Evolutionary conservation across 2,329 filamentous ascomycete genomes (phyloP), one percentile per base, ranked within the genome.

Genomic region (Lecanicillium sp.): DNA sequence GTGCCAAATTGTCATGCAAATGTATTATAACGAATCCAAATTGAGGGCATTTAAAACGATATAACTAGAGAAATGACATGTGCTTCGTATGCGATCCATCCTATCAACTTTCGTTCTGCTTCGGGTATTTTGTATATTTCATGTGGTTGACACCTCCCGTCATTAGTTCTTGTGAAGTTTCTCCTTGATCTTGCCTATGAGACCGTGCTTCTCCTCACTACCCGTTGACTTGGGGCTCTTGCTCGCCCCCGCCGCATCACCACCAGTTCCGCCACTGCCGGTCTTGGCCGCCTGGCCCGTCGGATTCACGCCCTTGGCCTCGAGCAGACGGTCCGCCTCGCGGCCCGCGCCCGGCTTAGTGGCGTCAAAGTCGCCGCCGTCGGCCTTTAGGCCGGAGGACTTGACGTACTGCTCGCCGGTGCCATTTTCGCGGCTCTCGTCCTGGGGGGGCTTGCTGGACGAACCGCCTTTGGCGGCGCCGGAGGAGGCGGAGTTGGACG

Each of bases 341-440:
- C 64, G 67, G 3, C 81, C 82, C 10, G 84, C 84, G 10, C 83
- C 83, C 0, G 81, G 75, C 51, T 75, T 75, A 7, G 73, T 67
- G 4, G 78, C 81, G 56, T 86, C 83, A 58, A 86, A 85, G 55
- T 86, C 72, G 5, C 83, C 83, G 1, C 83, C 83, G 32, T 87
- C 82, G 14, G 81, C 79, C 27, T 69, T 65, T 23, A 85, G 61
- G 0, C 83, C 83, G 1, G 71, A 73, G 19, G 72, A 74, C 63
- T 74, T 78, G 53, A 83, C 71, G 50, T 76, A 77, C 56, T 77
- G 58, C 60, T 80, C 75, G 6, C 79, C 79, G 0, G 75, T 79
- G 1, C 73, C 75, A 52, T 72, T 65, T 12, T 64, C 62, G 3
- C 48, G 30, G 10, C 53, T 55, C 17, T 57, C 55, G 2, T 59